These are phyloP conservation scores for Ophiostoma pallidulum DNA, from an alignment of 2,329 filamentous ascomycete species.

Conservation along the genomic window DNA sequence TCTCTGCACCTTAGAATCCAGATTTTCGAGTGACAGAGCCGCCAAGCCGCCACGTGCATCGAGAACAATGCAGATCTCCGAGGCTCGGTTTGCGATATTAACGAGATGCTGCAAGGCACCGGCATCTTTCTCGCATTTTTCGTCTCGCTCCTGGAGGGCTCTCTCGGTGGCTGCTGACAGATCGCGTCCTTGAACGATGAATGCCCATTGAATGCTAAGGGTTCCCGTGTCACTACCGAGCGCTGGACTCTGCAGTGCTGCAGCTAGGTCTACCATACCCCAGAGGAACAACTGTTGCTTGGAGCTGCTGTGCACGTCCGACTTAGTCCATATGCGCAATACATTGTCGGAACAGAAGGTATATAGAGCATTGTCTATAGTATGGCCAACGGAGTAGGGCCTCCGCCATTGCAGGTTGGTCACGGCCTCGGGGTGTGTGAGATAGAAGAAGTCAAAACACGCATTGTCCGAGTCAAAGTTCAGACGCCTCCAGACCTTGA, in stretches of 20 bases:
- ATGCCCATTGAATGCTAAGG: conserved; percentile 48
- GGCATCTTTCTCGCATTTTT: conserved; percentile 51
- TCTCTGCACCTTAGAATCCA: conserved; percentile 59
- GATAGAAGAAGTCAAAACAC: conserved; percentile 82
- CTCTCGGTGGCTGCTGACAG: conserved; percentile 69
- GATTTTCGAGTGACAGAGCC: conserved; percentile 84
- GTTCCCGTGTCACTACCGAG: conserved; percentile 16
- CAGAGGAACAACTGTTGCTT: conserved; percentile 68
- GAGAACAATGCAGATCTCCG: conserved; percentile 79
- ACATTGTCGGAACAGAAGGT: conserved; percentile 75
- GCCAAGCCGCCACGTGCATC: conserved; percentile 82
- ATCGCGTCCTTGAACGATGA: conserved; percentile 74
- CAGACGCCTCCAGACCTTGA: conserved; percentile 87
- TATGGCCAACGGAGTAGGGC: conserved; percentile 67
- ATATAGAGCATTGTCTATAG: conserved; percentile 78
- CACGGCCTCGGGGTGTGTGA: conserved; percentile 74
- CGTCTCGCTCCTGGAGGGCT: conserved; percentile 54
- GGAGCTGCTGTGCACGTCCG: conserved; percentile 51
- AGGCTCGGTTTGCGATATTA: conserved; percentile 72
- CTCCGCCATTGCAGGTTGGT: conserved; percentile 79
- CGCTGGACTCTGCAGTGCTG: conserved; percentile 49
- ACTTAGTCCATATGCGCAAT: conserved; percentile 74
- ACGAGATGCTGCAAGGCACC: conserved; percentile 76
- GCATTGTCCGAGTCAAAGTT: conserved; percentile 76
- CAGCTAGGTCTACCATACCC: conserved; percentile 66